A percentile compares a stretch with the other conserved stretches of the same genome.
These are phyloP conservation scores for Filosporella fistucella DNA, from an alignment of 495 filamentous ascomycete genomes.

Conservation along the genomic window DNA sequence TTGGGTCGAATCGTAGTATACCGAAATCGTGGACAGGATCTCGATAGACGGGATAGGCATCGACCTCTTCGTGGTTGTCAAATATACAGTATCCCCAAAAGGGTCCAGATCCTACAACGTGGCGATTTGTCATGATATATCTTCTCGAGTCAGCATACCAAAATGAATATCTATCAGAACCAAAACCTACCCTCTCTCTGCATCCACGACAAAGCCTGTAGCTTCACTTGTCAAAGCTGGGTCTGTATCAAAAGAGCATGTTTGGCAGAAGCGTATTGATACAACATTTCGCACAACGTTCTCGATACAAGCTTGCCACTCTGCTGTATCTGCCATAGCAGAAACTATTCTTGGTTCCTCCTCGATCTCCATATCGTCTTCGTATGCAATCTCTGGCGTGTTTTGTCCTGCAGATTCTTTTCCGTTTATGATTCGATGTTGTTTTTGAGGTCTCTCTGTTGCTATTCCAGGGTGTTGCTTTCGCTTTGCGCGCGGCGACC, in stretches of 20 bases:
- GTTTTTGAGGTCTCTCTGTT: conserved; percentile 42
- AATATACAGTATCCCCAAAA: conserved; percentile 99
- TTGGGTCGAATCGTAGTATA: conserved; percentile 91
- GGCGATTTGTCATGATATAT: conserved; percentile 79
- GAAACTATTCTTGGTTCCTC: conserved; percentile 33
- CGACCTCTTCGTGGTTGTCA: conserved; percentile 96
- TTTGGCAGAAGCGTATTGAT: conserved; percentile 98
- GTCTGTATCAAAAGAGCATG: conserved; percentile 96
- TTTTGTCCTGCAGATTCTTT: conserved; percentile 41
- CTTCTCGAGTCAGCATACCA: conserved; percentile 34
- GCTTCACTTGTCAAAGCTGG: conserved; percentile 89
- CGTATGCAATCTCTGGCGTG: conserved; percentile 35
- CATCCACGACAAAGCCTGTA: conserved; percentile 97
- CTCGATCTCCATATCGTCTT: conserved; percentile 32
- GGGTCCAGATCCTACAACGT: conserved; percentile 93
- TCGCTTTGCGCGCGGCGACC: conserved; percentile 41
- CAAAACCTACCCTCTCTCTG: conserved; percentile 77
- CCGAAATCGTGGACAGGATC: conserved; percentile 99
- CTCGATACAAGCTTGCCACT: conserved; percentile 97
- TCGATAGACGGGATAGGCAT: conserved; percentile 96
- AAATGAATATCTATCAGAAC: too few relatives aligned
- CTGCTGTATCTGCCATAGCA: conserved; percentile 69
- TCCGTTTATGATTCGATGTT: conserved; percentile 41
- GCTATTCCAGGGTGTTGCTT: conserved; percentile 34
- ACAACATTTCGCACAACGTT: conserved; percentile 89